Percentiles rank a stretch among this genome's conserved stretches.
phyloP scores from a whole-genome alignment of 2,329 filamentous ascomycete genomes.

The Beauveria bassiana region DNA sequence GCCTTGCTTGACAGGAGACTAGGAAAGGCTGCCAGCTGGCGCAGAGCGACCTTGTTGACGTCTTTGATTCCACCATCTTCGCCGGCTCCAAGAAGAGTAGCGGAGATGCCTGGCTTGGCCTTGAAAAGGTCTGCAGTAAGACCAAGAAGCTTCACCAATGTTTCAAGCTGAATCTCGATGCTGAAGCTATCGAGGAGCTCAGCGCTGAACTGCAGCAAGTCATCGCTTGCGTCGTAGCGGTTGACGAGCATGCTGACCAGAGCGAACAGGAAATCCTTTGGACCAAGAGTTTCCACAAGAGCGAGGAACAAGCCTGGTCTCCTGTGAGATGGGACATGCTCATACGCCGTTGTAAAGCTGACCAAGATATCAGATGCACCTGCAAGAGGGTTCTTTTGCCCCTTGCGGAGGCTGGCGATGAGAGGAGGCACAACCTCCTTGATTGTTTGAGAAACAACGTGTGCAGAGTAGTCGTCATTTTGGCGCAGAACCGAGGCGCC shows the following conservation, averaged over 20 bases:
- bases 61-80: conserved; percentile 41
- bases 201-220: conserved; percentile 65
- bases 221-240: conserved; percentile 71
- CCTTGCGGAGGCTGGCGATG: conserved; percentile 74
- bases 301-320: conserved; percentile 77
- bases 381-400: conserved; percentile 67
- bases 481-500: conserved; percentile 84
- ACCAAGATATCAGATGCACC: conserved; percentile 85
- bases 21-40: conserved; percentile 49
- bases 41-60: conserved; percentile 42
- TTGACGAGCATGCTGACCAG: conserved; percentile 86
- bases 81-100: conserved; percentile 56
- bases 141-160: conserved; percentile 68
- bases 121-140: conserved; percentile 69
- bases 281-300: conserved; percentile 75
- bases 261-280: conserved; percentile 80
- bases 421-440: conserved; percentile 89
- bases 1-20: conserved; percentile 50
- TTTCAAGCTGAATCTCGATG: conserved; percentile 67
- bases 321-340: conserved; percentile 86
- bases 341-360: conserved; percentile 93
- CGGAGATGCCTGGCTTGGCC: conserved; percentile 65
- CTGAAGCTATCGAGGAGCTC: conserved; percentile 67
- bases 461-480: conserved; percentile 92
- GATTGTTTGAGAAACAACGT: conserved; percentile 92